These are phyloP conservation scores for Pseudomicrostroma phylloplanum DNA, from an alignment of 1,284 basidiomycete species.

Conservation along the genomic window DNA sequence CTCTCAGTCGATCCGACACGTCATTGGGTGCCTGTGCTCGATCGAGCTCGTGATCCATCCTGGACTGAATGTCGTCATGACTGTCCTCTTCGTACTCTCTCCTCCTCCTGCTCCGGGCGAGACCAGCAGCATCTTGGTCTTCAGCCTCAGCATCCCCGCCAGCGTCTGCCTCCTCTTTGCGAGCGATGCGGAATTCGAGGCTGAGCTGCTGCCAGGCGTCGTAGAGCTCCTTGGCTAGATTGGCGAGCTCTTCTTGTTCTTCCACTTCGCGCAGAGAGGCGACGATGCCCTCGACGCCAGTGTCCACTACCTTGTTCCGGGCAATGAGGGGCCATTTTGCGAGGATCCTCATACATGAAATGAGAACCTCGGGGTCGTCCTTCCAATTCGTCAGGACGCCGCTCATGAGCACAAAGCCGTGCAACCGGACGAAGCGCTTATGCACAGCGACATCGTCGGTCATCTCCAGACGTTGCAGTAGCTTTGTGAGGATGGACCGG, in stretches of 20 bases:
- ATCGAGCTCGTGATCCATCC: conserved; percentile 18
- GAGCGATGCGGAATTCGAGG: conserved; percentile 68
- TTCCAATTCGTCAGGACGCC: conserved; percentile 75
- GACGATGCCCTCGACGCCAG: conserved; percentile 54
- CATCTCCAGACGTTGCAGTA: conserved; percentile 81
- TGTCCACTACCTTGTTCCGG: conserved; percentile 80
- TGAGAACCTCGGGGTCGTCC: conserved; percentile 66
- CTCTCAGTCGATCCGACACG: conserved; percentile 18
- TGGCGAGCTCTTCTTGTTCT: conserved; percentile 17
- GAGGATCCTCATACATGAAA: conserved; percentile 56
- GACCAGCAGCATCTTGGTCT: neutral
- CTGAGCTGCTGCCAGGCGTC: conserved; percentile 70
- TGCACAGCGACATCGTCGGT: conserved; percentile 74
- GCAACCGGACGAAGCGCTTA: conserved; percentile 80
- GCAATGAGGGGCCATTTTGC: conserved; percentile 71
- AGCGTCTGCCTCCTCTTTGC: conserved; percentile 55
- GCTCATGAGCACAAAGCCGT: conserved; percentile 87
- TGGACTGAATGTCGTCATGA: conserved; percentile 10
- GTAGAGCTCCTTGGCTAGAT: conserved; percentile 57
- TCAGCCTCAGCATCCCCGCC: conserved; percentile 35
- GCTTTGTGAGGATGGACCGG: conserved; percentile 71
- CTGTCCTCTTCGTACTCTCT: conserved; percentile 32
- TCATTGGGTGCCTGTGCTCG: conserved; percentile 32
- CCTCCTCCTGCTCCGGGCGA: conserved; percentile 17
- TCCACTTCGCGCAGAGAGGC: conserved; percentile 16